Base-by-base conservation (phyloP, 768 basidiomycete species). In the Leccinum broughii region DNA sequence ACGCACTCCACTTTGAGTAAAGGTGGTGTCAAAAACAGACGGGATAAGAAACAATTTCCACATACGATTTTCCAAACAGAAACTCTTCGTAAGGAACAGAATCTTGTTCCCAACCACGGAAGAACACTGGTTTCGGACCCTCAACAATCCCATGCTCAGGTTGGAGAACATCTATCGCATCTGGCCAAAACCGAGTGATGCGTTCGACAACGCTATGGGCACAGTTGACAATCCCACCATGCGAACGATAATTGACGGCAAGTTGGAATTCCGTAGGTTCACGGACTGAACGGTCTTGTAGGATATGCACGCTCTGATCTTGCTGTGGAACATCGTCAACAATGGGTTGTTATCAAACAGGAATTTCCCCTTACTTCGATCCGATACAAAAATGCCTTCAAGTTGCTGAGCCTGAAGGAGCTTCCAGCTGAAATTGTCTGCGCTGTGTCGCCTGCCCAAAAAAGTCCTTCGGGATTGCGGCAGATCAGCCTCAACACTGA, bases 371-470 rank as follows among this genome's bases (percentile, higher is more conserved):
- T 48, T 56, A 87, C 89, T 75, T 91, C 88, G 1, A 85, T 68
- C 44, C 85, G 78, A 58, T 81, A 84, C 32, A 89, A 63, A 63
- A 88, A 89, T 0, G 89, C 82, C 67, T 85, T 90, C 52, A 92
- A 68, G 48, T 90, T 87, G 56, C 86, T 76, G 67, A 92, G 91
- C 9, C 85, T 76, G 65, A 92, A 92, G 0, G 88, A 81, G 62
- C 86, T 88, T 3, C 90, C 90, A 1, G 82, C 80, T 0, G 87
- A 85, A 41, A 92, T 91, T 0, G 89, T 88, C 64, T 92, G 90
- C 0, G 90, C 89, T 0, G 90, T 90, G 66, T 92, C 90, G 0
- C 90, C 90, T 3, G 88, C 89, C 87, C 88, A 90, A 61, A 91
- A 87, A 22, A 90, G 71, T 0, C 89, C 89, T 55, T 88, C 75